These are phyloP conservation scores for Amoeboaphelidium protococcarum DNA, from an alignment of 371 early-diverging fungal species.

Conservation along the genomic window DNA sequence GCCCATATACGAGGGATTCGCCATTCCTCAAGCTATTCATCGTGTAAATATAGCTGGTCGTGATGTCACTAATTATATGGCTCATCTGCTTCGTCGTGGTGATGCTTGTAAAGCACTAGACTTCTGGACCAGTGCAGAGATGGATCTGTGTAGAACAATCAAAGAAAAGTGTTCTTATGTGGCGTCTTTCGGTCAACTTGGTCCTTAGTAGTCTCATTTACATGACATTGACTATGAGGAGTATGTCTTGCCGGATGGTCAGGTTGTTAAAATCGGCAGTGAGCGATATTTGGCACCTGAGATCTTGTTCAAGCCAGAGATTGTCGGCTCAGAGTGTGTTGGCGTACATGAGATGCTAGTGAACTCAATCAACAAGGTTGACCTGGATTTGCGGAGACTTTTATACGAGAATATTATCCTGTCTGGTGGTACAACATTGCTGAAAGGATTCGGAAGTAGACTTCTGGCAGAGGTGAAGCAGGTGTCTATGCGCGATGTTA, in stretches of 20 bases:
- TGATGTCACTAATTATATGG: constrained; percentile 70
- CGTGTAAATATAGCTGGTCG: constrained; percentile 76
- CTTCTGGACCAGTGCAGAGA: constrained; percentile 71
- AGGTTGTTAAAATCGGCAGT: constrained; percentile 51
- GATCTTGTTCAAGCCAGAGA: constrained; percentile 52
- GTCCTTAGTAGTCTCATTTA: constrained; percentile 65
- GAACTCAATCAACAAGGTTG: constrained; percentile 64
- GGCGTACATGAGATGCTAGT: constrained; percentile 70
- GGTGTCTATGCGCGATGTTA: constrained; percentile 49
- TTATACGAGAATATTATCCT: constrained; percentile 70
- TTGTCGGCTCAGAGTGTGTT: constrained; percentile 59
- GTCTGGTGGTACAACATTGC: constrained; percentile 74
- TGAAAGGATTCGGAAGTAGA: constrained; percentile 65
- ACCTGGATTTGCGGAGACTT: constrained; percentile 62
- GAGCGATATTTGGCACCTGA: constrained; percentile 62
- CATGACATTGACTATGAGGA: constrained; percentile 26
- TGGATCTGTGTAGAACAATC: constrained; percentile 69
- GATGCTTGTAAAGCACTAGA: too few species aligned
- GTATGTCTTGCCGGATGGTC: constrained; percentile 72
- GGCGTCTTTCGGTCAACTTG: constrained; percentile 16
- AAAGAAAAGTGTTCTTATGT: constrained; percentile 87
- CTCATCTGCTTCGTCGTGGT: constrained; percentile 50
- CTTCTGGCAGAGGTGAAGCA: constrained; percentile 58
- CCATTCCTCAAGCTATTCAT: constrained; percentile 69
- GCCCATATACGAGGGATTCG: constrained; percentile 88